Conservation (phyloP, 225 moss, liverwort and hornwort species). For the Marchantia polymorpha region DNA sequence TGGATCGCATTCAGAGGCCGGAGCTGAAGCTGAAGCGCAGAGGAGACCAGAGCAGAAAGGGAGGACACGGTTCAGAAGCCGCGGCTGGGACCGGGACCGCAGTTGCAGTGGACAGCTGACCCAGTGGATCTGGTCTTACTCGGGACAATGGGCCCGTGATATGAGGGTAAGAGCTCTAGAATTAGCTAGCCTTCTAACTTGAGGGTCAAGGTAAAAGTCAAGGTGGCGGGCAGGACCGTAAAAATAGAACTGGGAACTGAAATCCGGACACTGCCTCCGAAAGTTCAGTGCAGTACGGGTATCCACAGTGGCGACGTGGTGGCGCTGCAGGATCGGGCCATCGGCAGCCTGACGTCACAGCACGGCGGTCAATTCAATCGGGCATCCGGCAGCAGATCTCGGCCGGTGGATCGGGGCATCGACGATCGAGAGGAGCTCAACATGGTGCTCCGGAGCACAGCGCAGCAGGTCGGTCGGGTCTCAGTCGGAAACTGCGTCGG, state of each 20-base stretch:
- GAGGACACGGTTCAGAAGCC: too few species aligned
- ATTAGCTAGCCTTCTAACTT: background rate
- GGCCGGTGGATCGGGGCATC: background rate
- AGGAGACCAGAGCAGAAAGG: too few species aligned
- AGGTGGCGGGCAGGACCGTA: background rate
- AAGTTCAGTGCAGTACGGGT: background rate
- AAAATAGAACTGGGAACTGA: background rate
- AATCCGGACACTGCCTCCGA: background rate
- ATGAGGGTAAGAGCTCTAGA: too few species aligned
- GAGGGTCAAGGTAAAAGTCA: slow-evolving; percentile 6
- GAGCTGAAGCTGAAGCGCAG: too few species aligned
- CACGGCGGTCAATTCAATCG: background rate
- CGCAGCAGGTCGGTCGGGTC: background rate
- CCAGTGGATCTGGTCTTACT: too few species aligned
- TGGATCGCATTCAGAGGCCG: too few species aligned
- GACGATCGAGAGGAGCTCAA: background rate
- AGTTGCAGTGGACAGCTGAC: too few species aligned
- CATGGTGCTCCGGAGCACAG: background rate
- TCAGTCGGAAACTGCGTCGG: background rate
- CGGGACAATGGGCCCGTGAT: too few species aligned
- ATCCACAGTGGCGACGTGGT: background rate
- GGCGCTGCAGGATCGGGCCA: background rate
- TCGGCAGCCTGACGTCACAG: too few species aligned
- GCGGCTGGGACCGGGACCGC: too few species aligned
- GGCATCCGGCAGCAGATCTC: background rate